Base-by-base conservation (phyloP, 129 eudicot genomes). In the Arctium minus region DNA sequence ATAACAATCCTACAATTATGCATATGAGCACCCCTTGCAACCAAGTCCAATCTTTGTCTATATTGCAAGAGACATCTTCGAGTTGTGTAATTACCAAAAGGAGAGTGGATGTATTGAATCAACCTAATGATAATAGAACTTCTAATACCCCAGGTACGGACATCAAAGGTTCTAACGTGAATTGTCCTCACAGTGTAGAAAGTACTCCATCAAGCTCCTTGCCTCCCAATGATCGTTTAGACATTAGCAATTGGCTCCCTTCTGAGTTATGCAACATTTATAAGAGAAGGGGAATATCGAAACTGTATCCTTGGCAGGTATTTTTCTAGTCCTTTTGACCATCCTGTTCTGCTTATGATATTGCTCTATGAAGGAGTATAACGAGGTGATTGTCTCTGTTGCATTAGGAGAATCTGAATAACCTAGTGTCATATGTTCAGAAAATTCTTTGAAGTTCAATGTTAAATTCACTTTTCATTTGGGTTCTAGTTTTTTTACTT, bases 301-400 rank as follows among this genome's bases (percentile, higher is more conserved):
- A 93, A 82, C 81, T 93, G 85, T 96, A 96, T 80, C 94, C 93
- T 13, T 96, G 99, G 99, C 99, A 96, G 99, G 99, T 93, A 81
- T 29, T 8, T 73, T 67, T 73, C 36, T 85, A 10, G 67, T 65
- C 75, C 42, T 67, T 42, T 12, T 39, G 15, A 60, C 11, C 30
- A 73, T 76, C 62, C 4, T 32, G 69, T 65, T 79, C 8, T 33
- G 33, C 71, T 83, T 36, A 33, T 53, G 53, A 56, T 39, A 60
- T 69, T 74, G 27, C 73, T 64, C 48, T 40, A 12, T 67, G 3
- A 31, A 40, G 48, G 33, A 6, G 13, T 74, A 12, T 56, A 56
- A 56, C 67, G 17, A 60, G 29, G 68, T 60, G 68, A 60, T 17
- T 60, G 29, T 60, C 29, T n/a, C 29, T 17, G 68, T 60, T 60